A percentile compares a stretch with the other conserved stretches of the same genome.
Conservation (phyloP, 2,329 filamentous ascomycete species). For the Aspergillus udagawae region DNA sequence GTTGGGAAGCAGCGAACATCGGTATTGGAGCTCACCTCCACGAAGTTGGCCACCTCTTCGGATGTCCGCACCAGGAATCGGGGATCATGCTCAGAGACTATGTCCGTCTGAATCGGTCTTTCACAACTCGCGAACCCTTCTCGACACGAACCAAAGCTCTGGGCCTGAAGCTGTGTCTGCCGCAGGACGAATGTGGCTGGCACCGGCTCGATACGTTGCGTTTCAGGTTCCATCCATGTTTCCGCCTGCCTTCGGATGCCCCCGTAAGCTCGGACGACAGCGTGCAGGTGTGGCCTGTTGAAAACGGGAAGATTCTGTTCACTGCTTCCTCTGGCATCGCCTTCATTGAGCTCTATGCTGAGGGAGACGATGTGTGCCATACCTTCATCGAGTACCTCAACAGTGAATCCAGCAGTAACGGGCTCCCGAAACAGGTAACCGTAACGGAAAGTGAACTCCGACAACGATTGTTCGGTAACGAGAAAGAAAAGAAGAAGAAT, state of each 20-base stretch:
- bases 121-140: conserved; percentile 75
- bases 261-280: conserved; percentile 64
- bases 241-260: conserved; percentile 74
- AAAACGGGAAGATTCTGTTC: conserved; percentile 69
- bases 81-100: conserved; percentile 95
- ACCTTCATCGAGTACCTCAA: conserved; percentile 76
- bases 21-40: conserved; percentile 91
- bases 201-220: conserved; percentile 84
- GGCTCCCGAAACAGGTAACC: conserved; percentile 66
- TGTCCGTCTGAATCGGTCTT: conserved; percentile 76
- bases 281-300: conserved; percentile 81
- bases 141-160: conserved; percentile 82
- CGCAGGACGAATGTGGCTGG: conserved; percentile 84
- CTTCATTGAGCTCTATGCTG: conserved; percentile 75
- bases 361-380: conserved; percentile 76
- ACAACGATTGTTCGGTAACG: conserved; percentile 61
- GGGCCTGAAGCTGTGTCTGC: conserved; percentile 66
- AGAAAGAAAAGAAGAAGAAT: conserved; percentile 63
- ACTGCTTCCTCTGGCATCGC: conserved; percentile 78
- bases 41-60: conserved; percentile 84
- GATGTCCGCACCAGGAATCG: conserved; percentile 81
- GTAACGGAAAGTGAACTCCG: conserved; percentile 74
- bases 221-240: conserved; percentile 87
- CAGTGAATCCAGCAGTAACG: conserved; percentile 53
- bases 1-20: conserved; percentile 92